Conservation (phyloP, 805 yeast species). For the Ogataea zsoltii region DNA sequence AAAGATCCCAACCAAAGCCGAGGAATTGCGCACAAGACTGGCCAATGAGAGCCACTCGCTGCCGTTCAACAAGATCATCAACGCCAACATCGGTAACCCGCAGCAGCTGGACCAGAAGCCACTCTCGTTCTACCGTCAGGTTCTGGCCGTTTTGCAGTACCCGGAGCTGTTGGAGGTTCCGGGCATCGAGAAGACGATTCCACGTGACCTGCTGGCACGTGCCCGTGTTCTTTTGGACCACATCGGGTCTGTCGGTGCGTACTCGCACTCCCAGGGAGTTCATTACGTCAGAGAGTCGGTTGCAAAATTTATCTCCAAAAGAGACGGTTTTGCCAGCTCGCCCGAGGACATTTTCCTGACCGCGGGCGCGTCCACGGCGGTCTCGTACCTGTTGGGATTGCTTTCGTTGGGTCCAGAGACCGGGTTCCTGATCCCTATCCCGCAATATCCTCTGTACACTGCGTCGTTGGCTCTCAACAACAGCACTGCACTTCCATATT, state of each 20-base stretch:
- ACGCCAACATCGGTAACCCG: conserved; percentile 96
- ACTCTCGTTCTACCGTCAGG: conserved; percentile 92
- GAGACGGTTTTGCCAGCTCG: conserved; percentile 74
- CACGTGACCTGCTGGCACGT: conserved; percentile 71
- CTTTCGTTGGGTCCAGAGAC: conserved; percentile 66
- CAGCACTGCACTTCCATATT: conserved; percentile 84
- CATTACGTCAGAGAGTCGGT: conserved; percentile 69
- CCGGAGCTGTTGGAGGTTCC: conserved; percentile 60
- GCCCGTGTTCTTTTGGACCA: conserved; percentile 61
- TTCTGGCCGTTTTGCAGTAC: conserved; percentile 79
- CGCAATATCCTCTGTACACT: conserved; percentile 96
- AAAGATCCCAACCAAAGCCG: conserved; percentile 89
- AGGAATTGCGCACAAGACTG: conserved; percentile 66
- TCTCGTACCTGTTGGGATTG: conserved; percentile 71
- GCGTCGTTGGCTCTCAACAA: conserved; percentile 88
- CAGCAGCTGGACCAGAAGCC: conserved; percentile 96
- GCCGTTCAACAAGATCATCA: conserved; percentile 77
- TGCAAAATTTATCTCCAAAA: conserved; percentile 71
- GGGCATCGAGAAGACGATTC: conserved; percentile 39
- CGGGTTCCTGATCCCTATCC: conserved; percentile 92
- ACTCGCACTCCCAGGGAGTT: conserved; percentile 91
- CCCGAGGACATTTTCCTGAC: conserved; percentile 81
- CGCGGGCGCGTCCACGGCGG: conserved; percentile 95
- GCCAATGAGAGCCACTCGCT: conserved; percentile 55
- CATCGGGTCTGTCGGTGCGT: conserved; percentile 90